These are phyloP conservation scores for Colletotrichum sp. DNA, from an alignment of 2,329 filamentous ascomycete species.

Conservation along the genomic window DNA sequence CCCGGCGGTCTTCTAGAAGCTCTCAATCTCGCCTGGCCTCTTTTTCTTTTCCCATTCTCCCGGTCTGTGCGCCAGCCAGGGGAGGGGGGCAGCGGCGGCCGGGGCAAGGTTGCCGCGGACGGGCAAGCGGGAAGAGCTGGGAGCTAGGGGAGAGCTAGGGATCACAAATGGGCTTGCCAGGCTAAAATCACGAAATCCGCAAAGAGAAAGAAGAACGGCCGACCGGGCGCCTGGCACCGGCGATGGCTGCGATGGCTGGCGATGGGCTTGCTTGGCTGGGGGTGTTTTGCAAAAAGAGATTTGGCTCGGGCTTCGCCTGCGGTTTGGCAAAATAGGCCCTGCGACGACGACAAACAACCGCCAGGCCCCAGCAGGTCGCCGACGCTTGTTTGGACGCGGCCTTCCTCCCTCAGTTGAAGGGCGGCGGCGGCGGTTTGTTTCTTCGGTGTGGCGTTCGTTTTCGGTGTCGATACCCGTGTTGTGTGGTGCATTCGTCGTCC, in stretches of 20 bases:
- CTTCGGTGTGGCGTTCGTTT: slow-evolving; percentile 3
- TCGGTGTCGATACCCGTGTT: not conserved
- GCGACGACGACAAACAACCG: not conserved
- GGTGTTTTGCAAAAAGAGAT: not conserved
- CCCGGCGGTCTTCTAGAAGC: slow-evolving; percentile 14
- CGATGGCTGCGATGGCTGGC: not conserved
- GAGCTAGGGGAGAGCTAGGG: not conserved
- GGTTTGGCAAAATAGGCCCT: slow-evolving; percentile 2
- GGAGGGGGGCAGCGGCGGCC: not conserved
- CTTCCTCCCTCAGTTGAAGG: not conserved
- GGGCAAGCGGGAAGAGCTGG: not conserved
- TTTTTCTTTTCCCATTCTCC: not conserved
- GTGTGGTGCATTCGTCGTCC: not conserved
- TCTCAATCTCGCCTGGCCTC: not conserved
- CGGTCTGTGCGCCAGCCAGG: not conserved
- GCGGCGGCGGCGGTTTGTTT: not conserved
- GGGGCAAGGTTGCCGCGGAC: not conserved
- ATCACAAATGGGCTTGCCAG: not conserved
- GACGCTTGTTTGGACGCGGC: not conserved
- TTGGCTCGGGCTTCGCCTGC: not conserved
- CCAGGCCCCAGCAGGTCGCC: not conserved
- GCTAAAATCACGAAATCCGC: slow-evolving; percentile 1
- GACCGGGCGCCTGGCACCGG: not conserved
- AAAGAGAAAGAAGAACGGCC: not conserved
- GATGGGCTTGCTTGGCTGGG: not conserved